These are phyloP conservation scores for Trypanosoma caninum DNA, from an alignment of 208 protist species.

Conservation along the genomic window DNA sequence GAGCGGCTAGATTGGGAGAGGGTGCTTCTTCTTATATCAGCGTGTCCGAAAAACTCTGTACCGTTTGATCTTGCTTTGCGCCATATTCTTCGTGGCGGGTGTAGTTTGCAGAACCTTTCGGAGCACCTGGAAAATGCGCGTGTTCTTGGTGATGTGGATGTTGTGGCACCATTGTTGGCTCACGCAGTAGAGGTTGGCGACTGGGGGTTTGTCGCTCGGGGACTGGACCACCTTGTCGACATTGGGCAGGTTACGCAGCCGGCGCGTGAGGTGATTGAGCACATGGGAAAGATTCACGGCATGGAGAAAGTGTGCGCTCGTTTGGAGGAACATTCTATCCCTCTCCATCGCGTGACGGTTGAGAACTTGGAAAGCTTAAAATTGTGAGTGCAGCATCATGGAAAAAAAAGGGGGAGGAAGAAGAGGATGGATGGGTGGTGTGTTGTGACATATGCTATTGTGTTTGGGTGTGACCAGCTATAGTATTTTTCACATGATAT, in stretches of 20 bases:
- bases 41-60: constrained; percentile 80
- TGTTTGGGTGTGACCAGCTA: no score
- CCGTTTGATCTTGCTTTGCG: constrained; percentile 66
- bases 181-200: constrained; percentile 68
- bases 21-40: constrained; percentile 78
- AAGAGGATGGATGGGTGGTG: neutral
- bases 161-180: constrained; percentile 74
- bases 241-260: constrained; percentile 78
- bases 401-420: neutral
- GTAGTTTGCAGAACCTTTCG: constrained; percentile 71
- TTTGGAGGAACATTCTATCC: constrained; percentile 55
- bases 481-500: no score
- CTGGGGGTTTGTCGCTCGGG: constrained; percentile 77
- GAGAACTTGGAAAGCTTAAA: constrained; percentile 71
- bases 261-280: constrained; percentile 57
- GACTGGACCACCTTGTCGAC: constrained; percentile 80
- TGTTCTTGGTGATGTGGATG: constrained; percentile 81
- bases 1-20: constrained; percentile 67
- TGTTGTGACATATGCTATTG: neutral
- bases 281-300: constrained; percentile 70
- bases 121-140: constrained; percentile 85
- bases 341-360: constrained; percentile 65
- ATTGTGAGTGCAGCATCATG: constrained; percentile 32
- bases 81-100: constrained; percentile 74
- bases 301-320: constrained; percentile 51